Conservation (phyloP, 192 early-diverging fungal species). For the Coemansia sp. region DNA sequence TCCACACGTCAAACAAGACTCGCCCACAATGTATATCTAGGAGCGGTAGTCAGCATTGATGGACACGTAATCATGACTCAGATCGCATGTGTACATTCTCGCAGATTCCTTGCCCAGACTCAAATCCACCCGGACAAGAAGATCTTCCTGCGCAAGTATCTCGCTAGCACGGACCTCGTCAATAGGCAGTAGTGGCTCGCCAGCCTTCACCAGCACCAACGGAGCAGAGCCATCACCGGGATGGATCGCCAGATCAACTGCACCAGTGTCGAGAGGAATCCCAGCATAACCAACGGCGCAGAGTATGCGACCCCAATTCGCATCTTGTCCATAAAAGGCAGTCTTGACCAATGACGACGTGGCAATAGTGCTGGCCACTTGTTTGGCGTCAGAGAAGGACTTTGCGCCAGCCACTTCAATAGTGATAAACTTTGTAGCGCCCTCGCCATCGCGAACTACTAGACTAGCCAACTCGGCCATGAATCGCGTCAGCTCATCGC, state of each 20-base stretch:
- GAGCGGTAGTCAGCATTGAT: slow-evolving; percentile 92
- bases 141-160: slow-evolving; percentile 85
- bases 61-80: slow-evolving; percentile 88
- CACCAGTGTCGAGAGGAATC: slow-evolving; percentile 64
- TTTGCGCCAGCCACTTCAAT: slow-evolving; percentile 76
- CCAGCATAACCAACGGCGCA: slow-evolving; percentile 90
- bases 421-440: slow-evolving; percentile 96
- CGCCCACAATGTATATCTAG: slow-evolving; percentile 1
- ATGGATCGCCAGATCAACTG: slow-evolving; percentile 74
- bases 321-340: slow-evolving; percentile 93
- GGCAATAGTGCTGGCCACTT: slow-evolving; percentile 81
- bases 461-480: slow-evolving; percentile 83
- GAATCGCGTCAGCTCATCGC: slow-evolving; percentile 73
- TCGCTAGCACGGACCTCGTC: slow-evolving; percentile 79
- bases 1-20: background rate
- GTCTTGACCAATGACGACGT: slow-evolving; percentile 95
- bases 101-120: slow-evolving; percentile 72
- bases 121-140: slow-evolving; percentile 76
- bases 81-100: slow-evolving; percentile 93
- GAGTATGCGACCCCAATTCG: slow-evolving; percentile 96
- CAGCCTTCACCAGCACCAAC: slow-evolving; percentile 71
- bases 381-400: slow-evolving; percentile 75
- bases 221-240: slow-evolving; percentile 62
- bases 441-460: slow-evolving; percentile 94
- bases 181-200: slow-evolving; percentile 75